Evolutionary conservation across 441 rosid species (phyloP).

Genomic region (Theobroma grandiflorum): DNA sequence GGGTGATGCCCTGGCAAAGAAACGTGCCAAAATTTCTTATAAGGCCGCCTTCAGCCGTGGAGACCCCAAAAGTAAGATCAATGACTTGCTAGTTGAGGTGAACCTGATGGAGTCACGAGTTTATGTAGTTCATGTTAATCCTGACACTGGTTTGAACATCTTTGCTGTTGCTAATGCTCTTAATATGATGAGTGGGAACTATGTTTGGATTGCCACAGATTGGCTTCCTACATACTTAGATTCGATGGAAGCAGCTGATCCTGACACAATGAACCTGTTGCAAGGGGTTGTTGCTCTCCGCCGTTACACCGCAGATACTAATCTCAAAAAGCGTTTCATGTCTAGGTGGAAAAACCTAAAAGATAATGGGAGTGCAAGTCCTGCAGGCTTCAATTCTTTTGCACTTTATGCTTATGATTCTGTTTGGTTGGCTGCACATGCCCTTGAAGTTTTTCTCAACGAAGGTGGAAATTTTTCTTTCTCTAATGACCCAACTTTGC

Average conservation of each 20-base stretch:
- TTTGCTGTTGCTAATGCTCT: constrained; percentile 75
- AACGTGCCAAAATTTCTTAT: constrained; percentile 74
- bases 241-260: constrained; percentile 51
- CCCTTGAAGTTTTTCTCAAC: constrained; percentile 66
- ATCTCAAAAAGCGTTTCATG: constrained; percentile 53
- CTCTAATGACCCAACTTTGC: constrained; percentile 66
- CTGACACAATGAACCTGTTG: constrained; percentile 64
- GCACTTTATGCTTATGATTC: constrained; percentile 93
- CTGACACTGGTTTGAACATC: constrained; percentile 78
- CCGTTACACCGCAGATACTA: constrained; percentile 76
- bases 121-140: constrained; percentile 87
- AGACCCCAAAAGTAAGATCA: constrained; percentile 51
- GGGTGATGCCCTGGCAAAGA: constrained; percentile 80
- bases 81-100: constrained; percentile 58
- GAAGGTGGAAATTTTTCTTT: constrained; percentile 69
- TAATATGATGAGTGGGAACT: constrained; percentile 72
- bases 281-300: constrained; percentile 93
- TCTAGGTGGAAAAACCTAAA: constrained; percentile 64
- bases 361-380: constrained; percentile 39
- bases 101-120: constrained; percentile 86
- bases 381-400: constrained; percentile 69
- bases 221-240: constrained; percentile 89
- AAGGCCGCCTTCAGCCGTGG: constrained; percentile 79
- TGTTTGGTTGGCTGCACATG: constrained; percentile 88
- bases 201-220: constrained; percentile 97